Base-by-base conservation (phyloP, 306 rosid species). In the Prunus campanulata region DNA sequence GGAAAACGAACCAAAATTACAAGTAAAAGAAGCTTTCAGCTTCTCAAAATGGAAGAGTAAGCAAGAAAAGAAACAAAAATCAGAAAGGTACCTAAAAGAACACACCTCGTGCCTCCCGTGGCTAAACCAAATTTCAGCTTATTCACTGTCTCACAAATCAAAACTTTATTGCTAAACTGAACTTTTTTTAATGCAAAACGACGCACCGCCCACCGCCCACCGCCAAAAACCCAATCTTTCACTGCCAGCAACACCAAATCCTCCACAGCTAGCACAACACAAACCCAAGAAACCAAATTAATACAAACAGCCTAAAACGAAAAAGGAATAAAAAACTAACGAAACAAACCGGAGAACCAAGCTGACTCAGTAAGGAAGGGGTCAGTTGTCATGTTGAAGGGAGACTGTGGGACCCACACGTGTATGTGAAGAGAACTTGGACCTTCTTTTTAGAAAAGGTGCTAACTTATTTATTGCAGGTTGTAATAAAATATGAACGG, bases 361-460 rank as follows among this genome's bases (percentile, higher is more conserved):
- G 54, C 62, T 46, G 70, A 54, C 24, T n/a, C 71, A 20, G 71
- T n/a, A 68, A 32, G 47, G 18, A 14, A 4, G 8, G 59, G 24
- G 15, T 59, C 44, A 7, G 20, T 39, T 7, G 44, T 39, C 44
- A 8, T 11, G 22, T 16, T 18, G 1, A n/a, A 14, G 55, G 30
- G 71, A 16, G 70, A n/a, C 11, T 15, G 30, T 70, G 80, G 72
- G 77, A 24, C 87, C 90, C 92, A 73, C 81, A 15, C 11, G 61
- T 22, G 46, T 65, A 46, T 67, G 80, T 88, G 87, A 86, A 81
- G 81, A 65, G 92, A 88, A 86, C 89, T 84, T 76, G 9, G 90
- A 79, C 90, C 4, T 19, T 30, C 56, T 42, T 54, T 20, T 42
- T 44, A 4, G 6, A 59, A 59, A 59, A 12, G 35, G 65, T 5